A percentile compares a stretch with the other conserved stretches of the same genome.
These are phyloP conservation scores for Heliosperma pusillum DNA, from an alignment of 148 eudicot genomes.

Conservation along the genomic window DNA sequence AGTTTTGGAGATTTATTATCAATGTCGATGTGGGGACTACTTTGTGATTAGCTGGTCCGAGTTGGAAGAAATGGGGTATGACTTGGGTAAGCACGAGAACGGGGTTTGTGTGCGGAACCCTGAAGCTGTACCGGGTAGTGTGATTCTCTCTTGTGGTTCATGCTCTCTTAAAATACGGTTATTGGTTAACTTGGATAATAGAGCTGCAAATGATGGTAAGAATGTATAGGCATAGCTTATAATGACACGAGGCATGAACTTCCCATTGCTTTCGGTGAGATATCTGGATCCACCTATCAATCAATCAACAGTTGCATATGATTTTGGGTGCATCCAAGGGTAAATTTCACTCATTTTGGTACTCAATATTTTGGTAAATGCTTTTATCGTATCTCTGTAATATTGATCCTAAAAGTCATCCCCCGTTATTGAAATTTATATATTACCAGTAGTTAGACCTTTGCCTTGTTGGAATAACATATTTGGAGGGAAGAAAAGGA, in stretches of 20 bases:
- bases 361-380: not conserved
- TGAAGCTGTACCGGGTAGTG: conserved; percentile 41
- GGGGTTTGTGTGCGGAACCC: conserved; percentile 32
- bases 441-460: no score
- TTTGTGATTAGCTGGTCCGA: conserved; percentile 56
- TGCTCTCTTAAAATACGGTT: conserved; percentile 76
- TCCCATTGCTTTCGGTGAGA: not conserved
- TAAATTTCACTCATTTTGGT: not conserved
- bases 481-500: no score
- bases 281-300: not conserved
- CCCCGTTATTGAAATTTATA: no score
- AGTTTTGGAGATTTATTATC: conserved; percentile 42
- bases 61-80: conserved; percentile 75
- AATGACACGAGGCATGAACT: not conserved
- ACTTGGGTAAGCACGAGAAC: conserved; percentile 36
- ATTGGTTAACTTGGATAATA: conserved; percentile 29
- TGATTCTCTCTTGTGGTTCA: conserved; percentile 71
- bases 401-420: no score
- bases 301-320: not conserved
- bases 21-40: conserved; percentile 79
- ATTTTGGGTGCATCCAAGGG: not conserved
- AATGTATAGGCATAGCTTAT: not conserved
- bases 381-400: no score
- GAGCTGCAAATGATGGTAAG: conserved; percentile 4
- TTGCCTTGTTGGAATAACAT: no score